These are phyloP conservation scores for Pezicula neosporulosa DNA, from an alignment of 2,329 filamentous ascomycete genomes.

Conservation along the genomic window DNA sequence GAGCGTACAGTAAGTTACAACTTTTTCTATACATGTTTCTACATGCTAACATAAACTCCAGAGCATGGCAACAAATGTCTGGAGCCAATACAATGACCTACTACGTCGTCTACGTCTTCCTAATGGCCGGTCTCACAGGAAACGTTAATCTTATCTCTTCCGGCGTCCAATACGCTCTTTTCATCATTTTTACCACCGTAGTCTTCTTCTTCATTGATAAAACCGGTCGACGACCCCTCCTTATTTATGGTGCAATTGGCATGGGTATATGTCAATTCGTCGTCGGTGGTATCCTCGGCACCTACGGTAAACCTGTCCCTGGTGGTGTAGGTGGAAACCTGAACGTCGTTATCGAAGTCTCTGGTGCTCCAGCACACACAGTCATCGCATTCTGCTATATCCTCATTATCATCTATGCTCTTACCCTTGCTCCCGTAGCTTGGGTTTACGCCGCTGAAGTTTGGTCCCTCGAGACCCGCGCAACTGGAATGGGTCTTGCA, in stretches of 20 bases:
- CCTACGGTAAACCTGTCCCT: slow-evolving; percentile 37
- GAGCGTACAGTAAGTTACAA: slow-evolving; percentile 32
- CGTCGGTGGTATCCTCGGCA: slow-evolving; percentile 40
- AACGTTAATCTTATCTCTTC: slow-evolving; percentile 30
- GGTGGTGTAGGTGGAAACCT: slow-evolving; percentile 40
- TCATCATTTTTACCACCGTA: slow-evolving; percentile 17
- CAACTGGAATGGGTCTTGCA: slow-evolving; percentile 55
- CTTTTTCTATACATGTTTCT: slow-evolving; percentile 20
- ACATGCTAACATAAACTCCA: slow-evolving; percentile 26
- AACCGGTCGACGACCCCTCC: slow-evolving; percentile 25
- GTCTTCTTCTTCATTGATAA: slow-evolving; percentile 23
- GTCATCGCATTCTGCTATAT: slow-evolving; percentile 66
- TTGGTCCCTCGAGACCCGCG: slow-evolving; percentile 58
- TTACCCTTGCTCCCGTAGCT: slow-evolving; percentile 60
- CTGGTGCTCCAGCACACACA: slow-evolving; percentile 50
- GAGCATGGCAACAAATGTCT: slow-evolving; percentile 21
- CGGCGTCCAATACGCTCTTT: slow-evolving; percentile 21
- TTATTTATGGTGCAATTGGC: slow-evolving; percentile 35
- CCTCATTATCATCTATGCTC: slow-evolving; percentile 58
- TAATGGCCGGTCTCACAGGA: slow-evolving; percentile 32
- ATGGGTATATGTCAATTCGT: slow-evolving; percentile 44
- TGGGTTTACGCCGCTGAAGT: slow-evolving; percentile 67
- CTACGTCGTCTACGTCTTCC: slow-evolving; percentile 35
- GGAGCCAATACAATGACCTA: slow-evolving; percentile 28
- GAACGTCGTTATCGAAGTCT: slow-evolving; percentile 52